These are phyloP conservation scores for Aureobasidium vineae DNA, from an alignment of 2,329 filamentous ascomycete species.

Conservation along the genomic window DNA sequence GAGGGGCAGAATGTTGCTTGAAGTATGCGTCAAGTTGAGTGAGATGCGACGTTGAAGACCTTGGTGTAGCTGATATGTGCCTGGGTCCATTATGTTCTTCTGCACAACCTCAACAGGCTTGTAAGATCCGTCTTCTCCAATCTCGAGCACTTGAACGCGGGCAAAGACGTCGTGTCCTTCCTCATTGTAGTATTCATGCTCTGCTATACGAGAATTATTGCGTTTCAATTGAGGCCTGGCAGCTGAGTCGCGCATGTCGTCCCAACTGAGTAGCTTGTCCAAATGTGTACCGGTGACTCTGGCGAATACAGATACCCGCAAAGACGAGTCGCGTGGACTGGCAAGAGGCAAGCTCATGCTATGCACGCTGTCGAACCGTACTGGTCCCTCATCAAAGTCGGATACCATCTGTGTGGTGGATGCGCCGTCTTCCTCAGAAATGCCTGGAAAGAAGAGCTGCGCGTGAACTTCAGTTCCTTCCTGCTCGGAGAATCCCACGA, in stretches of 20 bases:
- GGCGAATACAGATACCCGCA: conserved; percentile 89
- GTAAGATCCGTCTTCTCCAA: conserved; percentile 88
- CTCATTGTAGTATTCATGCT: conserved; percentile 89
- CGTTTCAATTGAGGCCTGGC: conserved; percentile 57
- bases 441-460: conserved; percentile 90
- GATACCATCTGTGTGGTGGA: conserved; percentile 94
- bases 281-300: conserved; percentile 90
- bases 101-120: conserved; percentile 91
- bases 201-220: conserved; percentile 69
- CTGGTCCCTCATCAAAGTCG: conserved; percentile 87
- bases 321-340: conserved; percentile 67
- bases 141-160: conserved; percentile 82
- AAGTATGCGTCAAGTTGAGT: conserved; percentile 86
- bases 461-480: conserved; percentile 96
- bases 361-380: conserved; percentile 96
- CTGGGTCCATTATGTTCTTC: conserved; percentile 75
- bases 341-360: conserved; percentile 91
- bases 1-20: conserved; percentile 85
- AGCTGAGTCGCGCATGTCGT: conserved; percentile 85
- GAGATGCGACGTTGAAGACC: conserved; percentile 86
- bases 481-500: conserved; percentile 90
- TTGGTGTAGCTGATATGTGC: conserved; percentile 92
- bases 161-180: conserved; percentile 93
- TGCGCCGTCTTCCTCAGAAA: conserved; percentile 78
- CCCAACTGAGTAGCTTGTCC: conserved; percentile 96